A percentile compares a stretch with the other conserved stretches of the same genome.
These are phyloP conservation scores for Nemania diffusa DNA, from an alignment of 2,329 filamentous ascomycete genomes.

Conservation along the genomic window DNA sequence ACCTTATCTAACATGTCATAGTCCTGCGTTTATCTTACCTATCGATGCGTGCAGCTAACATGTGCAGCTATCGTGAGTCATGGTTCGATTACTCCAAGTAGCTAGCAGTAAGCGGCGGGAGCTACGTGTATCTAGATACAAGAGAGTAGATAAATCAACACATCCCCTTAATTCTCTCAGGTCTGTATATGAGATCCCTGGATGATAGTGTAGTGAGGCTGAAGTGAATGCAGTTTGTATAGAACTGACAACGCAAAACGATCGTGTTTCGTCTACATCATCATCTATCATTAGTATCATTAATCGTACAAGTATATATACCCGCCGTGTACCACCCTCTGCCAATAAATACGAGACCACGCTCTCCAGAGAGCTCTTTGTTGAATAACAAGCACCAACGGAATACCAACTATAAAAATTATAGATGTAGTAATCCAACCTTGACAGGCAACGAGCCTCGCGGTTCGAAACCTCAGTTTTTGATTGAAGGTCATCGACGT, in stretches of 20 bases:
- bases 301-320: slow-evolving; percentile 41
- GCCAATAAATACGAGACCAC: background rate
- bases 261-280: slow-evolving; percentile 46
- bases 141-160: background rate
- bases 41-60: background rate
- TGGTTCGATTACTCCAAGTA: background rate
- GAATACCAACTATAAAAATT: background rate
- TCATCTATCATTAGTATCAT: slow-evolving; percentile 49
- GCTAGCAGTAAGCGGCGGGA: background rate
- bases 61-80: too few species aligned
- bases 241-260: slow-evolving; percentile 43
- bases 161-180: background rate
- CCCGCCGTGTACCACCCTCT: slow-evolving; percentile 8
- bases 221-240: background rate
- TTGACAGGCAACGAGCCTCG: background rate
- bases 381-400: background rate
- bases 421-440: background rate
- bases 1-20: background rate
- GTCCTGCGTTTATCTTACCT: background rate
- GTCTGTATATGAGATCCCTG: too few species aligned
- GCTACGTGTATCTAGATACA: background rate
- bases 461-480: background rate
- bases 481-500: background rate
- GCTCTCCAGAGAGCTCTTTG: slow-evolving; percentile 25
- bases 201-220: background rate